Evolutionary conservation across 768 basidiomycete genomes (phyloP).

Genomic region (Austroboletus eburneus): DNA sequence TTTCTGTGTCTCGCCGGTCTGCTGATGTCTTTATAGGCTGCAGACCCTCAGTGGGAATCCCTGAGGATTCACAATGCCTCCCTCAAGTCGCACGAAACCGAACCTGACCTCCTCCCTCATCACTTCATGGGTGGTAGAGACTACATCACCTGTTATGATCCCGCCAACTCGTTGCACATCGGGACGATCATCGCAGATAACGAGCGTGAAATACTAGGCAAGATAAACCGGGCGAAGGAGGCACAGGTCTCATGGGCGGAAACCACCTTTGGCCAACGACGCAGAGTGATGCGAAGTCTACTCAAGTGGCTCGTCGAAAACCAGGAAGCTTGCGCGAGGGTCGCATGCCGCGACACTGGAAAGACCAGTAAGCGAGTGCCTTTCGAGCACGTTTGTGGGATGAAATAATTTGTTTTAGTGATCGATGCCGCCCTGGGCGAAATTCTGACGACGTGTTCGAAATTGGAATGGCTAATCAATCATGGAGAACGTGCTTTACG

Average conservation of each 20-base stretch:
- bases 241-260: constrained; percentile 74
- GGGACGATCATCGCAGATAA: constrained; percentile 75
- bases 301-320: constrained; percentile 92
- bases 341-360: constrained; percentile 91
- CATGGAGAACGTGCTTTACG: constrained; percentile 76
- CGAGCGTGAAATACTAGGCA: constrained; percentile 63
- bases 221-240: constrained; percentile 57
- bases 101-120: constrained; percentile 50
- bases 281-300: constrained; percentile 80
- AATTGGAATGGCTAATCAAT: constrained; percentile 87
- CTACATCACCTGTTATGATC: constrained; percentile 91
- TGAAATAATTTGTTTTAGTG: constrained; percentile 43
- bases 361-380: constrained; percentile 70
- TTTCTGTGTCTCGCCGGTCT: constrained; percentile 3
- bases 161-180: constrained; percentile 81
- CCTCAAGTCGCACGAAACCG: constrained; percentile 61
- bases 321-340: constrained; percentile 78
- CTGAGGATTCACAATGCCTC: constrained; percentile 52
- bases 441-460: constrained; percentile 90
- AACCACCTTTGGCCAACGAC: constrained; percentile 74
- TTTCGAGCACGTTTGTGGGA: neutral
- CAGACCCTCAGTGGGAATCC: constrained; percentile 56
- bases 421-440: constrained; percentile 94
- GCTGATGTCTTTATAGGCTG: constrained; percentile 43
- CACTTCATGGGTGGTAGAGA: constrained; percentile 43